A percentile compares a stretch with the other conserved stretches of the same genome.
These are phyloP conservation scores for Rhizopus arrhizus DNA, from an alignment of 371 early-diverging fungal species.

Conservation along the genomic window DNA sequence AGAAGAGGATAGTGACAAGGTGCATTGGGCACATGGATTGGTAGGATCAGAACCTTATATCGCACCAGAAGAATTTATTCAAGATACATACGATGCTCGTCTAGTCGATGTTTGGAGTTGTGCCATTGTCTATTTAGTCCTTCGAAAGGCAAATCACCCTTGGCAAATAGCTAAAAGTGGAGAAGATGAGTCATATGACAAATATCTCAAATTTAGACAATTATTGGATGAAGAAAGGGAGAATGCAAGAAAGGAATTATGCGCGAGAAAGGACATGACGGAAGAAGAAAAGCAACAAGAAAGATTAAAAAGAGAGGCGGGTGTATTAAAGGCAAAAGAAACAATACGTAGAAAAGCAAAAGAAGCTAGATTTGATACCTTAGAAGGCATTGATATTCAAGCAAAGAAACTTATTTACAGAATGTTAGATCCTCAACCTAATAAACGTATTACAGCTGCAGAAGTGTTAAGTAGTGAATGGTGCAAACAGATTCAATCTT, in stretches of 20 bases:
- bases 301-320: conserved; percentile 21
- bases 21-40: conserved; percentile 37
- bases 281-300: conserved; percentile 22
- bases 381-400: conserved; percentile 51
- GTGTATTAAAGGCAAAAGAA: conserved; percentile 40
- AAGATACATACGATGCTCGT: conserved; percentile 45
- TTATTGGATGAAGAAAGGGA: conserved; percentile 45
- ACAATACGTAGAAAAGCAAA: conserved; percentile 37
- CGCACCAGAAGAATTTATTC: conserved; percentile 54
- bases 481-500: conserved; percentile 45
- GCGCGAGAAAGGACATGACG: conserved; percentile 12
- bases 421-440: conserved; percentile 66
- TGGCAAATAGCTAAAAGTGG: conserved; percentile 50
- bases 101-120: conserved; percentile 57
- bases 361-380: conserved; percentile 41
- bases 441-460: conserved; percentile 53
- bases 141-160: conserved; percentile 43
- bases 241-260: conserved; percentile 28
- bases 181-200: conserved; percentile 41
- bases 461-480: conserved; percentile 59
- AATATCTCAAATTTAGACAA: conserved; percentile 42
- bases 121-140: conserved; percentile 51
- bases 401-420: conserved; percentile 54
- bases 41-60: conserved; percentile 61
- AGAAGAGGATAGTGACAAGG: conserved; percentile 19